These are phyloP conservation scores for Cucurbita moschata DNA, from an alignment of 306 rosid genomes.

Conservation along the genomic window DNA sequence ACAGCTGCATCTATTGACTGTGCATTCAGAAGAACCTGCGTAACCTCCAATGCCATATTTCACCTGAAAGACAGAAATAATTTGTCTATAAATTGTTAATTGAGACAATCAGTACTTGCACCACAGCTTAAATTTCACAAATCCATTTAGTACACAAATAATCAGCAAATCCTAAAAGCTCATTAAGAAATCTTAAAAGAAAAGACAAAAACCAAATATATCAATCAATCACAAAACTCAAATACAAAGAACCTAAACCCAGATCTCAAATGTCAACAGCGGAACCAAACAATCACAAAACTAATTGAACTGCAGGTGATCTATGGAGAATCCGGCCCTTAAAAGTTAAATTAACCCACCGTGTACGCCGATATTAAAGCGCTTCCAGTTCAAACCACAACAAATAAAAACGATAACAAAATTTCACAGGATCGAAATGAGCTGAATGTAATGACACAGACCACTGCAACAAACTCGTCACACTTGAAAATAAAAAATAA, in stretches of 20 bases:
- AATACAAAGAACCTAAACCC: neutral
- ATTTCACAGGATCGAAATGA: neutral
- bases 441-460: neutral
- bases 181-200: neutral
- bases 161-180: neutral
- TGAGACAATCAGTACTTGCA: neutral
- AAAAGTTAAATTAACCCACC: neutral
- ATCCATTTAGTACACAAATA: neutral
- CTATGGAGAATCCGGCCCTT: neutral
- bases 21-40: constrained; percentile 68
- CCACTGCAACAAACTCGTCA: neutral
- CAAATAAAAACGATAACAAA: neutral
- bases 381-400: neutral
- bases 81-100: neutral
- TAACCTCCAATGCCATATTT: constrained; percentile 64
- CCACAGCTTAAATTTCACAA: neutral
- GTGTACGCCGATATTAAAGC: neutral
- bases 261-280: neutral
- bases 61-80: constrained; percentile 4
- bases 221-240: neutral
- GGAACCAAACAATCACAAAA: neutral
- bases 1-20: constrained; percentile 64
- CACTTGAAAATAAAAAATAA: neutral
- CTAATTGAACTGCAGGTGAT: neutral
- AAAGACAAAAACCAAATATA: neutral